A percentile compares a stretch with the other conserved stretches of the same genome.
phyloP scores from a whole-genome alignment of 371 early-diverging fungal genomes.

The Apophysomyces elegans region DNA sequence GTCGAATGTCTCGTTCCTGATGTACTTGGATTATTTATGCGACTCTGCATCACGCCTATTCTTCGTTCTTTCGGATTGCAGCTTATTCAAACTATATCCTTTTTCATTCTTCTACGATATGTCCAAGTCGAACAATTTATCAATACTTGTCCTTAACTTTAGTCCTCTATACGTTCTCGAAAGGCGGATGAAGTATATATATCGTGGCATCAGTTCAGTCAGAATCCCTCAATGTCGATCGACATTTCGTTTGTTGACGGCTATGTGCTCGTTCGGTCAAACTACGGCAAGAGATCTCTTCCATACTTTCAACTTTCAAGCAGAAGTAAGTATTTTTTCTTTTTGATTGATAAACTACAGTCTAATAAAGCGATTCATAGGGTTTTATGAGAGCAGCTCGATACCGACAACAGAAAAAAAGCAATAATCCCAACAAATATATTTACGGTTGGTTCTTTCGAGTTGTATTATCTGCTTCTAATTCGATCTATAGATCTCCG shows the following conservation, averaged over 20 bases:
- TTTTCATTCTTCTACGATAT: background rate
- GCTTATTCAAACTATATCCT: conserved; percentile 35
- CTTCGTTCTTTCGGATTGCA: conserved; percentile 50
- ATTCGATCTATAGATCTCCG: conserved; percentile 44
- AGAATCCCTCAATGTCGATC: conserved; percentile 46
- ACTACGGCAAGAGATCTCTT: conserved; percentile 43
- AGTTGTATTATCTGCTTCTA: background rate
- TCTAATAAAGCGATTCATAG: conserved; percentile 12
- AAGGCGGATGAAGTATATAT: conserved; percentile 79
- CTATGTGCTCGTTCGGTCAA: conserved; percentile 46
- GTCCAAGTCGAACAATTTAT: background rate
- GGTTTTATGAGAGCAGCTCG: conserved; percentile 49
- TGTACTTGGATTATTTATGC: conserved; percentile 44
- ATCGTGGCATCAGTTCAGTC: conserved; percentile 83
- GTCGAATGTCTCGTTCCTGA: conserved; percentile 51
- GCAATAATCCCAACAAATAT: conserved; percentile 46
- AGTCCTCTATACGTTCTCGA: conserved; percentile 22
- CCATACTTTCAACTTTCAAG: conserved; percentile 50
- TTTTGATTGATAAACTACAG: too few relatives aligned
- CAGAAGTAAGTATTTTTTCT: conserved; percentile 30
- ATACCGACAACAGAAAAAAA: conserved; percentile 46
- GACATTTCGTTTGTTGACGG: conserved; percentile 39
- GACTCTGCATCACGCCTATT: conserved; percentile 48
- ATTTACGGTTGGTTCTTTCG: conserved; percentile 36
- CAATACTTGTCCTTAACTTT: conserved; percentile 5